Percentiles rank a stretch among this genome's conserved stretches.
phyloP scores from a whole-genome alignment of 2,329 filamentous ascomycete genomes.

The Cytospora piceicola region DNA sequence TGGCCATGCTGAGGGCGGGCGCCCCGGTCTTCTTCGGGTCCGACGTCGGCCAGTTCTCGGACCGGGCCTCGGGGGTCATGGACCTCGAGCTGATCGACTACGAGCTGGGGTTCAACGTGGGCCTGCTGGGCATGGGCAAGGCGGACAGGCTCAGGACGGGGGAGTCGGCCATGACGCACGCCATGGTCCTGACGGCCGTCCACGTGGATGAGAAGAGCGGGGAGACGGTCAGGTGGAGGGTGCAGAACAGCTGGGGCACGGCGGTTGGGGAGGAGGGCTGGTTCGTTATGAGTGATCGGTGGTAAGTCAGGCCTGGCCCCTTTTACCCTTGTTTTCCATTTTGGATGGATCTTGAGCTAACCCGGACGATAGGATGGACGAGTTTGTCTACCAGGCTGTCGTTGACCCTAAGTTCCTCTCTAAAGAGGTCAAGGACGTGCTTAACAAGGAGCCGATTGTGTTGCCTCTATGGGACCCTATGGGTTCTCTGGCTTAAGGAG shows the following conservation, averaged over 20 bases:
- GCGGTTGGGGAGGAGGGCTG: slow-evolving; percentile 74
- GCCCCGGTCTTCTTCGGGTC: slow-evolving; percentile 87
- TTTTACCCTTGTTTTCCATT: no score
- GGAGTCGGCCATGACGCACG: slow-evolving; percentile 86
- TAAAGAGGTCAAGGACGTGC: slow-evolving; percentile 69
- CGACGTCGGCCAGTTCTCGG: slow-evolving; percentile 83
- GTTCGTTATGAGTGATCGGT: slow-evolving; percentile 85
- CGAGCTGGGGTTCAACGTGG: slow-evolving; percentile 80
- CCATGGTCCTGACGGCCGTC: slow-evolving; percentile 88
- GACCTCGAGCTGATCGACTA: slow-evolving; percentile 78
- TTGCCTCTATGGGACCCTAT: slow-evolving; percentile 82
- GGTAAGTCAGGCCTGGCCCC: slow-evolving; percentile 42
- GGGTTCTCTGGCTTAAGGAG: slow-evolving; percentile 66
- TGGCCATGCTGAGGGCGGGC: slow-evolving; percentile 77
- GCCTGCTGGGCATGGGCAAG: slow-evolving; percentile 74
- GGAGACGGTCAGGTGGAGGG: slow-evolving; percentile 75
- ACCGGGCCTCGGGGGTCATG: slow-evolving; percentile 73
- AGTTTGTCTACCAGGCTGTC: slow-evolving; percentile 86
- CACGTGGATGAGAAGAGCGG: slow-evolving; percentile 69
- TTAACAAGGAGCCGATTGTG: slow-evolving; percentile 71
- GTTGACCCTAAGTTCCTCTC: slow-evolving; percentile 72
- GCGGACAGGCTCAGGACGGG: slow-evolving; percentile 73
- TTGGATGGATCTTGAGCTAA: neutral
- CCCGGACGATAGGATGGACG: slow-evolving; percentile 56
- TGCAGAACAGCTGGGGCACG: slow-evolving; percentile 85